These are phyloP conservation scores for Oidiodendron maius DNA, from an alignment of 495 filamentous ascomycete genomes.

Conservation along the genomic window DNA sequence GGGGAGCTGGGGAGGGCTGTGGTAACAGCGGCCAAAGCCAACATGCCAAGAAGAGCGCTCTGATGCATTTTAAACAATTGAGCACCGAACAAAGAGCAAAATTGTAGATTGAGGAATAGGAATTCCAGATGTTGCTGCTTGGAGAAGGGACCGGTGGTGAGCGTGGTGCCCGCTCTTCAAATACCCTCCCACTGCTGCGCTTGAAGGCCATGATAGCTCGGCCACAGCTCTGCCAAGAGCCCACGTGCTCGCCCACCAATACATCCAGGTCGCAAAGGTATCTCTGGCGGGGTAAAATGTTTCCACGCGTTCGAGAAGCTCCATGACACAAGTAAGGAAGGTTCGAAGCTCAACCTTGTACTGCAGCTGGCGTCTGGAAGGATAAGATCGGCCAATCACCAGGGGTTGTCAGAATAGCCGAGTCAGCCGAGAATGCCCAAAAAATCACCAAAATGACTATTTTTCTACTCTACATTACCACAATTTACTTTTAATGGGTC, in stretches of 20 bases:
- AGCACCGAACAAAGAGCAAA: slow-evolving; percentile 4
- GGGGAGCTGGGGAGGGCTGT: slow-evolving; percentile 22
- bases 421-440: no score
- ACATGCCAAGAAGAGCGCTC: slow-evolving; percentile 27
- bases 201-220: slow-evolving; percentile 5
- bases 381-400: slow-evolving; percentile 10
- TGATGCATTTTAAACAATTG: slow-evolving; percentile 26
- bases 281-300: slow-evolving; percentile 1
- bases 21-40: slow-evolving; percentile 32
- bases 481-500: no score
- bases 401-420: no score
- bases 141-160: slow-evolving; percentile 7
- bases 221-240: slow-evolving; percentile 5
- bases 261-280: slow-evolving; percentile 7
- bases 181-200: slow-evolving; percentile 6
- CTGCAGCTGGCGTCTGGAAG: background rate
- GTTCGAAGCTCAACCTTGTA: slow-evolving; percentile 6
- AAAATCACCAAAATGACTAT: no score
- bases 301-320: slow-evolving; percentile 9
- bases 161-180: slow-evolving; percentile 1
- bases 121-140: slow-evolving; percentile 9
- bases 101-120: slow-evolving; percentile 3
- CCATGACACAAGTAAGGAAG: slow-evolving; percentile 8
- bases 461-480: no score
- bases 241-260: slow-evolving; percentile 9